phyloP scores from a whole-genome alignment of 2,329 filamentous ascomycete genomes.

The Dactylellina drechsleri region DNA sequence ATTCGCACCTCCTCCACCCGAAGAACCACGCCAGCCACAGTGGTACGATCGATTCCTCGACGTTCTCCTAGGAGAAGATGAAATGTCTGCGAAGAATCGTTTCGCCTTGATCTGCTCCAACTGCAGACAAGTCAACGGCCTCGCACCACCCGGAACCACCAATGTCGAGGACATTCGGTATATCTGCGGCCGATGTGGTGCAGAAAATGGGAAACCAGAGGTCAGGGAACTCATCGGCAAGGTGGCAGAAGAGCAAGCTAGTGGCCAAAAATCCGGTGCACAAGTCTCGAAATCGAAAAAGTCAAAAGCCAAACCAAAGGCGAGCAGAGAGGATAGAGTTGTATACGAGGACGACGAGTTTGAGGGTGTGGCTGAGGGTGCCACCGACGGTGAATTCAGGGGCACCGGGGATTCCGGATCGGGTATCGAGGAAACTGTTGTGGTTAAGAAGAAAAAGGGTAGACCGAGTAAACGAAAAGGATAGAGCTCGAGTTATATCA shows the following conservation, averaged over 20 bases:
- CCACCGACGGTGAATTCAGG: constrained; percentile 36
- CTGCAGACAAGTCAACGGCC: constrained; percentile 92
- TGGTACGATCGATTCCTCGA: constrained; percentile 98
- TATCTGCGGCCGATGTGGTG: constrained; percentile 86
- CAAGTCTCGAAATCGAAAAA: constrained; percentile 25
- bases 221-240: constrained; percentile 76
- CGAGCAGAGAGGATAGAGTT: constrained; percentile 34
- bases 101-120: constrained; percentile 83
- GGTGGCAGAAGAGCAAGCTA: constrained; percentile 62
- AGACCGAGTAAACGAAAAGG: constrained; percentile 40
- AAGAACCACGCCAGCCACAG: constrained; percentile 65
- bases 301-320: constrained; percentile 47
- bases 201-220: constrained; percentile 83
- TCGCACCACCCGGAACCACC: constrained; percentile 87
- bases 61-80: constrained; percentile 91
- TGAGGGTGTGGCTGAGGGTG: constrained; percentile 24
- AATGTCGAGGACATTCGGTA: constrained; percentile 80
- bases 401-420: constrained; percentile 42
- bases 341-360: constrained; percentile 35
- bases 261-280: constrained; percentile 17
- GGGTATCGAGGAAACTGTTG: constrained; percentile 33
- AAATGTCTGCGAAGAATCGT: constrained; percentile 89
- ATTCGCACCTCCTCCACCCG: constrained; percentile 58
- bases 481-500: constrained; percentile 20
- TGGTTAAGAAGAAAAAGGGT: constrained; percentile 53